phyloP scores from a whole-genome alignment of 176 grass and related monocot genomes.

The Cymbopogon citratus region DNA sequence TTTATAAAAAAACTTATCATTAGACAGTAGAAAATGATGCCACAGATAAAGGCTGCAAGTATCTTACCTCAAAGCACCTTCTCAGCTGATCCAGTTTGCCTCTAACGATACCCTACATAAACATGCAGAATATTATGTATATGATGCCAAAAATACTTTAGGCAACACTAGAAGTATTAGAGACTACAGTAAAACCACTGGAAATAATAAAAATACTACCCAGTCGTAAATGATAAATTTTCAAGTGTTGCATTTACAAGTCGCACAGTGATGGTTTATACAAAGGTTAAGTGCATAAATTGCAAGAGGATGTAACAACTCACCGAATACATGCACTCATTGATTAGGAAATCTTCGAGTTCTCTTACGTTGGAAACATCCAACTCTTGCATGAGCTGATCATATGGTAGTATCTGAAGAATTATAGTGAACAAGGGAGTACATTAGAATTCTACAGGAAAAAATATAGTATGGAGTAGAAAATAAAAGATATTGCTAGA shows the following conservation, averaged over 20 bases:
- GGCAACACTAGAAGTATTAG: background rate
- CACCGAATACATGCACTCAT: slow-evolving; percentile 99
- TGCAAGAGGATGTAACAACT: slow-evolving; percentile 36
- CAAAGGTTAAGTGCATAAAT: background rate
- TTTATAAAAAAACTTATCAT: background rate
- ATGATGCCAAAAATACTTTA: background rate
- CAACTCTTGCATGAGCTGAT: slow-evolving; percentile 96
- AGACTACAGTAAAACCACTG: background rate
- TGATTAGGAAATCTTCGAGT: slow-evolving; percentile 99
- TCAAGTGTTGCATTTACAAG: background rate
- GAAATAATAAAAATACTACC: background rate
- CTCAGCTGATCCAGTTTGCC: slow-evolving; percentile 96
- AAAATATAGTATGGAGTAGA: background rate
- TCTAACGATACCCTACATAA: slow-evolving; percentile 81
- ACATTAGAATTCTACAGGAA: background rate
- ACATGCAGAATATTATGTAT: slow-evolving; percentile 3
- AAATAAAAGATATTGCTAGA: background rate
- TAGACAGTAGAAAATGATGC: slow-evolving; percentile 21
- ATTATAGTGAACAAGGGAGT: background rate
- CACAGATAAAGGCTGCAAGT: background rate
- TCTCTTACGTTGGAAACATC: slow-evolving; percentile 94
- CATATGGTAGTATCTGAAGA: slow-evolving; percentile 81
- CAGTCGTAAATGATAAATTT: background rate
- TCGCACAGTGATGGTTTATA: background rate
- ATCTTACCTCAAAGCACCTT: slow-evolving; percentile 86